A percentile compares a stretch with the other conserved stretches of the same genome.
These are phyloP conservation scores for Lactifluus volemus DNA, from an alignment of 768 basidiomycete species.

Conservation along the genomic window DNA sequence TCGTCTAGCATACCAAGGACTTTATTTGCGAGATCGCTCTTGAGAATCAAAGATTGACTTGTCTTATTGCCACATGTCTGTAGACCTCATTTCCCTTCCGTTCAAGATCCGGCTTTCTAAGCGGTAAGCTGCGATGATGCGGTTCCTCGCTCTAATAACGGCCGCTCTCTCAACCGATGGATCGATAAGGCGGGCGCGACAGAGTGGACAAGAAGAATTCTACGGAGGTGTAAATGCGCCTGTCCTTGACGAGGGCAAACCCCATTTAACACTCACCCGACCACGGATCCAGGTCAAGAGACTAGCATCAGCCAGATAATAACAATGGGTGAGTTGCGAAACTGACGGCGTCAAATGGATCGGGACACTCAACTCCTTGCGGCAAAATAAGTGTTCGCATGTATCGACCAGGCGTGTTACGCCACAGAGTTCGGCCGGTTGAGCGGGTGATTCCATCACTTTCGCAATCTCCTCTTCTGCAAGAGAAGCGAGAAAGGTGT, in stretches of 20 bases:
- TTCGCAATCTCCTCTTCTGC: constrained; percentile 66
- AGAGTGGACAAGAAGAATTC: constrained; percentile 61
- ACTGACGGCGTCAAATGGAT: not conserved
- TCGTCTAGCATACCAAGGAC: not conserved
- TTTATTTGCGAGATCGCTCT: constrained; percentile 5
- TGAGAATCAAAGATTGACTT: not conserved
- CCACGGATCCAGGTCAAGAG: constrained; percentile 19
- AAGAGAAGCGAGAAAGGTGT: constrained; percentile 54
- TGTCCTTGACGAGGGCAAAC: not conserved
- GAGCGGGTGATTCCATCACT: constrained; percentile 74
- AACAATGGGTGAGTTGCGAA: not conserved
- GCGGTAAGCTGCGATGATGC: constrained; percentile 6
- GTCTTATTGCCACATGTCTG: not conserved
- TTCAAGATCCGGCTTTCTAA: constrained; percentile 1
- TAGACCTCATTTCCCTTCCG: not conserved
- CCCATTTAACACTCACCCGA: constrained; percentile 1
- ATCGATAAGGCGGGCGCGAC: constrained; percentile 41
- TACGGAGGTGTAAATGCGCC: constrained; percentile 23
- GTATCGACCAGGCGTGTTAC: constrained; percentile 46
- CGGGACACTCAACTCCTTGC: constrained; percentile 54
- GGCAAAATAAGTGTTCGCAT: constrained; percentile 63
- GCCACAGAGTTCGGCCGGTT: constrained; percentile 59
- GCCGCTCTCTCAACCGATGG: not conserved
- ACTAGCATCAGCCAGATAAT: not conserved
- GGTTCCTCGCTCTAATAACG: not conserved